Percentiles rank a stretch among this genome's conserved stretches.
These are phyloP conservation scores for Blastocystis sp. DNA, from an alignment of 352 stramenopile genomes.

Conservation along the genomic window DNA sequence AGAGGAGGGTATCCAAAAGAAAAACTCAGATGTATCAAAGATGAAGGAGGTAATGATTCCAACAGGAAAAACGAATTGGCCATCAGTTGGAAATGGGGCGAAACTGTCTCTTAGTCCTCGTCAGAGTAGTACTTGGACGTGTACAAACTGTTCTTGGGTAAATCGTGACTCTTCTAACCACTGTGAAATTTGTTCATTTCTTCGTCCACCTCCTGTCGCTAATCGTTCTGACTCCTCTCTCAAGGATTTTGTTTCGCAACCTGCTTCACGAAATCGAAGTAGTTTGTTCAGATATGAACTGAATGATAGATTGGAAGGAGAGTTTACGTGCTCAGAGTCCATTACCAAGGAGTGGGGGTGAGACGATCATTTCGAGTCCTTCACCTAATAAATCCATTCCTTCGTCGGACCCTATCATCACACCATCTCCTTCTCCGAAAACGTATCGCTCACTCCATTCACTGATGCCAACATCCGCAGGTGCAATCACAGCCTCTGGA, in stretches of 20 bases:
- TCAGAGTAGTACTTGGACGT: not conserved
- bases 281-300: too few species aligned
- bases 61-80: not conserved
- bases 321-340: not conserved
- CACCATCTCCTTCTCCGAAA: not conserved
- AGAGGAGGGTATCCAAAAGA: not conserved
- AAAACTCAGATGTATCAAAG: not conserved
- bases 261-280: too few species aligned
- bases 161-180: not conserved
- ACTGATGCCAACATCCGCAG: not conserved
- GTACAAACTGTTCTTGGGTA: not conserved
- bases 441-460: not conserved
- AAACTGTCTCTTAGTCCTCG: not conserved
- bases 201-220: not conserved
- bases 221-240: too few species aligned
- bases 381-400: not conserved
- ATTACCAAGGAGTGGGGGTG: not conserved
- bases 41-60: not conserved
- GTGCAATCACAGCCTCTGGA: not conserved
- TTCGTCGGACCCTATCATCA: not conserved
- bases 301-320: not conserved
- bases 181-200: slow-evolving; percentile 19
- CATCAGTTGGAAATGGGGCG: not conserved
- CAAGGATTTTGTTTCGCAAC: too few species aligned
- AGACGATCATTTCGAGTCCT: not conserved